A percentile compares a stretch with the other conserved stretches of the same genome.
Evolutionary conservation across 106 monocot species (phyloP).

Genomic region (Apostasia shenzhenica): DNA sequence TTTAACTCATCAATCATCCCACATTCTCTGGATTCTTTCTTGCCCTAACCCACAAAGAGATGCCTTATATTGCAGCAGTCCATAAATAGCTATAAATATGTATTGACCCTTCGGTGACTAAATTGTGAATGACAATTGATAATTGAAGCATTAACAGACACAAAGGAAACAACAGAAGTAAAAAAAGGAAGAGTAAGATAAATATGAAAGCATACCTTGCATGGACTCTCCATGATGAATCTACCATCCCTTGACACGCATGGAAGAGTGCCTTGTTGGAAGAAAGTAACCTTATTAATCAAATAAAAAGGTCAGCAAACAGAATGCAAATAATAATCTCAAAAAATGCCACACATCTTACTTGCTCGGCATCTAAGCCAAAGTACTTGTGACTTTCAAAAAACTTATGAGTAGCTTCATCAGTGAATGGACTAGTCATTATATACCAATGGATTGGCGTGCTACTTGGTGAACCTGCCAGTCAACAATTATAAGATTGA

Average conservation of each 20-base stretch:
- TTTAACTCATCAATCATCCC: too few relatives aligned
- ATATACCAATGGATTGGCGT: conserved; percentile 95
- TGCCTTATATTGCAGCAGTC: too few relatives aligned
- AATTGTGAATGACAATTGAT: too few relatives aligned
- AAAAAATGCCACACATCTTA: conserved; percentile 18
- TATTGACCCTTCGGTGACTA: too few relatives aligned
- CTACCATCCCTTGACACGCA: conserved; percentile 89
- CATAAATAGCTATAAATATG: too few relatives aligned
- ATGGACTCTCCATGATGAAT: conserved; percentile 90
- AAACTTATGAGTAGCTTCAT: conserved; percentile 80
- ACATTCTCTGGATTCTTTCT: too few relatives aligned
- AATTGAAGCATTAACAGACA: too few relatives aligned
- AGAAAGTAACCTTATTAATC: conserved; percentile 71
- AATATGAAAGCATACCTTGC: conserved; percentile 41
- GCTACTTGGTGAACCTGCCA: conserved; percentile 27
- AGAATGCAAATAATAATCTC: conserved; percentile 1
- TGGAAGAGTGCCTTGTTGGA: conserved; percentile 98
- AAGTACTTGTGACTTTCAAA: conserved; percentile 93
- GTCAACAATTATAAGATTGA: conserved; percentile 5
- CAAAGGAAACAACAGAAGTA: too few relatives aligned
- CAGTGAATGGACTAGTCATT: conserved; percentile 99
- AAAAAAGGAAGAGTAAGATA: too few relatives aligned
- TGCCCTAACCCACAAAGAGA: too few relatives aligned
- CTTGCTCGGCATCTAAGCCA: conserved; percentile 90
- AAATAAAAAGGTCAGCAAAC: conserved; percentile 11